Evolutionary conservation across 495 filamentous ascomycete genomes (phyloP), one percentile per base, ranked within the genome.

Genomic region (Talaromyces nanjingensis): DNA sequence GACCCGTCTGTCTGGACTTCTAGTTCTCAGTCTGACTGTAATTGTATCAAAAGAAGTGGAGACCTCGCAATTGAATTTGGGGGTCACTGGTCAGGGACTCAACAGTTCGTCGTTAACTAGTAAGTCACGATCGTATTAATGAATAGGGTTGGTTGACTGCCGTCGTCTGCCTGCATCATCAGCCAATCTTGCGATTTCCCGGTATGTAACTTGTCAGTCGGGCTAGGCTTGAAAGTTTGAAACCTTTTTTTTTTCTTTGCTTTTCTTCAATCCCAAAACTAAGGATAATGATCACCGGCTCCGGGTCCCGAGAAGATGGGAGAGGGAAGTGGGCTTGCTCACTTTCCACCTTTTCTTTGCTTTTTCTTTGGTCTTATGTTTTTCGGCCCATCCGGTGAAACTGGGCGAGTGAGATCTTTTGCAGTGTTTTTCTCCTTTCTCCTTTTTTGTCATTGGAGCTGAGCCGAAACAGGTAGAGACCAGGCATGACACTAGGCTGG

Each of bases 51-150:
- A 56, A 27, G 53, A 56, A 56, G 53, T 56, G 53, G 53, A 56
- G 27, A 14, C 22, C 53, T 56, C 22, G 53, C 53, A 56, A 7
- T n/a, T 56, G 22, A 29, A 42, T 53, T 39, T 24, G 53, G 72
- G 72, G 70, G 70, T 62, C 66, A 66, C 70, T 65, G 69, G 71
- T 29, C 25, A 55, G 52, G 18, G 20, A 55, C 53, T 27, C 22
- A 27, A 56, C 22, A 27, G 27, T 56, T 56, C 53, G 53, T 56
- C 53, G 22, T 56, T 56, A 14, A 11, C 5, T 56, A n/a, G n/a
- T n/a, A 25, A 56, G 49, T 54, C 49, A 54, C 57, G 27, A 59
- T 20, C 57, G 25, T 18, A 59, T 18, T 34, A 6, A 56, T 27
- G 22, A 56, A 56, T 56, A 56, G 53, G 53, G 53, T 56, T 56